Evolutionary conservation across 2,329 filamentous ascomycete species (phyloP).

Genomic region (Fusarium agapanthi): DNA sequence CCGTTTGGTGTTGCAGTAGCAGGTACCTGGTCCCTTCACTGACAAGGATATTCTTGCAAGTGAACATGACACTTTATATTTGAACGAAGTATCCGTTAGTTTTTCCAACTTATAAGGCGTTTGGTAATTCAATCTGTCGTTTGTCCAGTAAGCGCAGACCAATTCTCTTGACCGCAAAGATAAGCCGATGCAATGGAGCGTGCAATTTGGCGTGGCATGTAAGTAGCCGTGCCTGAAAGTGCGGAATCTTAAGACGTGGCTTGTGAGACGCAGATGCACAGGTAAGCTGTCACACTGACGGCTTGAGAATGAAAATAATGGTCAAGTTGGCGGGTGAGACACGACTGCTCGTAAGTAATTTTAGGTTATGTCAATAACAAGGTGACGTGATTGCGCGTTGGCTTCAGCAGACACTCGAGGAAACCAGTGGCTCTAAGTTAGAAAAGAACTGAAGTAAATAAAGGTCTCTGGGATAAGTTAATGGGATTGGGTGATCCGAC

Average conservation of each 20-base stretch:
- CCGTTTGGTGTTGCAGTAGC: background rate
- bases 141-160: background rate
- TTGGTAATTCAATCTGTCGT: too few relatives aligned
- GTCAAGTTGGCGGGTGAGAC: background rate
- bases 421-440: background rate
- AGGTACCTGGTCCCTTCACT: background rate
- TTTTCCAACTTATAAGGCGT: rapidly evolving
- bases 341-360: background rate
- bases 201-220: background rate
- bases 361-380: background rate
- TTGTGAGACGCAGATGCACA: background rate
- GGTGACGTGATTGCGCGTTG: background rate
- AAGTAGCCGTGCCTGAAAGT: background rate
- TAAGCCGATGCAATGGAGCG: background rate
- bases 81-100: too few relatives aligned
- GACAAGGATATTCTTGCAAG: background rate
- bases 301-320: background rate
- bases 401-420: background rate
- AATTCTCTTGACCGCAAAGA: background rate
- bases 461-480: background rate
- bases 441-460: too few relatives aligned
- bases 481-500: background rate
- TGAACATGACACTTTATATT: background rate
- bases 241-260: background rate
- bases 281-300: background rate